phyloP scores from a whole-genome alignment of 148 eudicot genomes.

The Cornus florida region DNA sequence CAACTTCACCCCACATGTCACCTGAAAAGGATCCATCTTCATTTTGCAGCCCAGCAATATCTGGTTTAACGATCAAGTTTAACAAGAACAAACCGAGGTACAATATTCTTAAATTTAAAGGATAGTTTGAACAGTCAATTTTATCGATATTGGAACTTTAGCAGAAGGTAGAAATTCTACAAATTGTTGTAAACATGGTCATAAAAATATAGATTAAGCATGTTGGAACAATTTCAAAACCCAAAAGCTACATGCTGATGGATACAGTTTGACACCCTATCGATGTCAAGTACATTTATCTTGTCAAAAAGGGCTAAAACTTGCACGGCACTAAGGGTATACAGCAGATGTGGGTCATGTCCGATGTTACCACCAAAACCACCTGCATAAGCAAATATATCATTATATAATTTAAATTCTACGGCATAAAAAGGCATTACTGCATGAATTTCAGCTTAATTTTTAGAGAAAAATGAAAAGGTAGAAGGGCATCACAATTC shows the following conservation, averaged over 20 bases:
- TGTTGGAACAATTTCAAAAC: not conserved
- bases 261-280: conserved; percentile 88
- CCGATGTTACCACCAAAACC: conserved; percentile 96
- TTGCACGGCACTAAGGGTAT: conserved; percentile 93
- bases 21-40: conserved; percentile 97
- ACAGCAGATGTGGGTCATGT: conserved; percentile 89
- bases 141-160: not conserved
- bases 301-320: conserved; percentile 85
- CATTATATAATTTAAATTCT: not conserved
- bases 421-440: not conserved
- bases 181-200: not conserved
- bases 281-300: conserved; percentile 62
- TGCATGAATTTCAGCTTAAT: not conserved
- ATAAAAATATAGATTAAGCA: not conserved
- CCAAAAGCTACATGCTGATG: conserved; percentile 21
- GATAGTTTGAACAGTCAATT: not conserved
- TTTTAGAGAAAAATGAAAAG: too few relatives aligned
- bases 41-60: conserved; percentile 71
- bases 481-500: not conserved
- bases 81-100: not conserved
- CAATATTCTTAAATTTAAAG: too few relatives aligned
- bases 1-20: conserved; percentile 98
- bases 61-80: conserved; percentile 53
- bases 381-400: conserved; percentile 46
- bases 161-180: not conserved